Conservation (phyloP, 148 eudicot genomes). For the Rhododendron mucronatum region DNA sequence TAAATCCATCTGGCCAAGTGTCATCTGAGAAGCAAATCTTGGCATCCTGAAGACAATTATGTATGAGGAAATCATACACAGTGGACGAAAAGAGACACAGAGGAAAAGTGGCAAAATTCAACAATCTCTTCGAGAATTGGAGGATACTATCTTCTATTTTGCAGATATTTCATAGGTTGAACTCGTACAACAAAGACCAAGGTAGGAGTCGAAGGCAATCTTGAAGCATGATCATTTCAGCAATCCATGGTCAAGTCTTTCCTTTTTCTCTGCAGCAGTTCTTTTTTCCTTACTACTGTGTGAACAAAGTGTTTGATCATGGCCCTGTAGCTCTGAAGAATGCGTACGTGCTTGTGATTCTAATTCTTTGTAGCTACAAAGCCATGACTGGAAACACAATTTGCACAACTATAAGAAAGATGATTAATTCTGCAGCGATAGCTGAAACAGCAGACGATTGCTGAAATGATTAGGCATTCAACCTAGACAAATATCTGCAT, state of each 20-base stretch:
- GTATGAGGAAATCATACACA: not conserved
- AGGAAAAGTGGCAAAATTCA: not conserved
- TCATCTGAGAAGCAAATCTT: slow-evolving; percentile 70
- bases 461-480: not conserved
- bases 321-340: not conserved
- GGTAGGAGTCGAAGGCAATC: not conserved
- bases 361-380: not conserved
- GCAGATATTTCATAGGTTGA: not conserved
- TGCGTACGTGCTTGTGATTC: not conserved
- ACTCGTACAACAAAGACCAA: not conserved
- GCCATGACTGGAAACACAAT: not conserved
- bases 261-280: not conserved
- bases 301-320: not conserved
- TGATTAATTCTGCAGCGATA: not conserved
- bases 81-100: not conserved
- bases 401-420: not conserved
- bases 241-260: not conserved
- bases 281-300: not conserved
- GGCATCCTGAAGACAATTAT: slow-evolving; percentile 33
- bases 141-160: not conserved
- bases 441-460: not conserved
- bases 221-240: not conserved
- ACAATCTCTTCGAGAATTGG: not conserved
- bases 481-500: not conserved
- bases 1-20: slow-evolving; percentile 66